A percentile compares a stretch with the other conserved stretches of the same genome.
Conservation (phyloP, 2,329 filamentous ascomycete genomes). For the Penicillium sclerotiorum region DNA sequence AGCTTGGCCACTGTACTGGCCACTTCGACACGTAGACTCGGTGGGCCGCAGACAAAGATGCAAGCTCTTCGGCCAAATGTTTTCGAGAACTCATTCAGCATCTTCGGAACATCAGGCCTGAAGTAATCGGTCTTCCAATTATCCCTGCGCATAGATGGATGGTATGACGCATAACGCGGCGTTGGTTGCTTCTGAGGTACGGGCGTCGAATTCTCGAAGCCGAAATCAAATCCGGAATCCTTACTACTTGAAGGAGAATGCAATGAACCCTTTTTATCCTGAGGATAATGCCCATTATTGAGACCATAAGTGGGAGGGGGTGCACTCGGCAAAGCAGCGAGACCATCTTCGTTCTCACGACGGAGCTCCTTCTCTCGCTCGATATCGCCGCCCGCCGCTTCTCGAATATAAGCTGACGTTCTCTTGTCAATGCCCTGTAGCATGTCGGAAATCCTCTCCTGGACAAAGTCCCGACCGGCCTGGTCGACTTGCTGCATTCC, state of each 20-base stretch:
- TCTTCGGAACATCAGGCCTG: constrained; percentile 81
- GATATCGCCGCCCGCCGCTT: constrained; percentile 76
- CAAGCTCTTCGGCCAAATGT: constrained; percentile 82
- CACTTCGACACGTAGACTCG: constrained; percentile 83
- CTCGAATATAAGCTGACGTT: constrained; percentile 78
- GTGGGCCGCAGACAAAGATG: constrained; percentile 90
- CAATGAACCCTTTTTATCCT: constrained; percentile 3
- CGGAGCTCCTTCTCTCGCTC: constrained; percentile 80
- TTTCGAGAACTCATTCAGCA: constrained; percentile 79
- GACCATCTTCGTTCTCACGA: constrained; percentile 79
- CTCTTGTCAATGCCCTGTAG: constrained; percentile 86
- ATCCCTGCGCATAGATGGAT: constrained; percentile 55
- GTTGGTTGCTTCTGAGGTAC: constrained; percentile 80
- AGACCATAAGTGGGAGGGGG: constrained; percentile 28
- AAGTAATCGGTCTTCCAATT: constrained; percentile 94
- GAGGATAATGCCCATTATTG: constrained; percentile 23
- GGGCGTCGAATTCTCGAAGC: constrained; percentile 80
- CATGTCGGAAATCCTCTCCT: constrained; percentile 85
- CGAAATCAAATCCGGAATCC: constrained; percentile 65
- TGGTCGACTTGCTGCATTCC: constrained; percentile 64
- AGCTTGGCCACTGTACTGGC: constrained; percentile 80
- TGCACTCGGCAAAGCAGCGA: constrained; percentile 74
- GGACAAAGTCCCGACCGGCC: constrained; percentile 73
- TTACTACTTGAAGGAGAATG: constrained; percentile 1
- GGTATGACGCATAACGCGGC: constrained; percentile 85